Base-by-base conservation (phyloP, 495 filamentous ascomycete genomes). In the Bryoglossum gracile region DNA sequence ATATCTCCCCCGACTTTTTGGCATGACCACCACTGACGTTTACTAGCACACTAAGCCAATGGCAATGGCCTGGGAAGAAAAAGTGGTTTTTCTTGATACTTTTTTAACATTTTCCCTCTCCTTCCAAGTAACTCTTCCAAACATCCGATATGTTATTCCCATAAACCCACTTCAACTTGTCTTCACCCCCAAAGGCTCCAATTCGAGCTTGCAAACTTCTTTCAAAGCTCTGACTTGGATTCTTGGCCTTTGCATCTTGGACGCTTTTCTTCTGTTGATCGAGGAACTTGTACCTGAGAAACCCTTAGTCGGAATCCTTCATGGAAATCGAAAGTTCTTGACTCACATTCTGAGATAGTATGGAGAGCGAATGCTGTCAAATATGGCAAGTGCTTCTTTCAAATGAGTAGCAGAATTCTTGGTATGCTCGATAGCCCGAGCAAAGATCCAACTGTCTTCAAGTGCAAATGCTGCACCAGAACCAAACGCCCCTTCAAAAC, bases 381-480 rank as follows among this genome's bases (percentile, higher is more conserved):
- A 75, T 11, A 70, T 60, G 8, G 58, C 54, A 9, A 75, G 53
- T 10, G 68, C 68, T 24, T 63, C 60, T 8, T 36, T 44, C 8
- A 65, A 33, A 0, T 58, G 54, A 17, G 57, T 53, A 9, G 45
- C 48, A 32, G 46, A 46, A 0, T 11, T 22, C 21, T 40, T 30
- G 8, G 45, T 18, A 25, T 66, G 50, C 13, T 68, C 66, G 1
- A 76, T 57, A 4, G 67, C 62, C 39, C 62, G 65, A 3, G 69
- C 69, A 22, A 76, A 57, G 28, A 71, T 65, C 65, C 66, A 76
- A 11, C 65, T 67, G 55, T 76, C 73, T 48, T 74, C 68, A 60
- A 76, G 66, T 0, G 73, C 71, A 44, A 76, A 76, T 5, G 67
- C 68, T 1, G 73, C 69, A 0, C 73, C 73, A 1, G 73, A 72